These are phyloP conservation scores for Bothriochloa decipiens DNA, from an alignment of 176 grass and related monocot species.

Conservation along the genomic window DNA sequence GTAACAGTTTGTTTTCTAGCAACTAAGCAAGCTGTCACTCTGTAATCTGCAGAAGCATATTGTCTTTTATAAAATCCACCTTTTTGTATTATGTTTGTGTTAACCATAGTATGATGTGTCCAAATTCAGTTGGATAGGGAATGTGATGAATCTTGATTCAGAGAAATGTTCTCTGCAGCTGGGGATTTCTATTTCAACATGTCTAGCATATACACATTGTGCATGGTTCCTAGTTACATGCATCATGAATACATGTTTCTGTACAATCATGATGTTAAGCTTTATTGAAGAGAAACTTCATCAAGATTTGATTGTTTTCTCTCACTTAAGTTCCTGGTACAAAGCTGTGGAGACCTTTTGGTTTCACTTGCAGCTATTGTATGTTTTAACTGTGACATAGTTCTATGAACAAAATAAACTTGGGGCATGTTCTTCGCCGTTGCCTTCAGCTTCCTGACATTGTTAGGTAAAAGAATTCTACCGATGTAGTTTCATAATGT, in stretches of 20 bases:
- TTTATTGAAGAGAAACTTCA: conserved; percentile 30
- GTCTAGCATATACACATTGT: conserved; percentile 13
- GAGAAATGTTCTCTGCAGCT: conserved; percentile 12
- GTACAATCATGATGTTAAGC: conserved; percentile 19
- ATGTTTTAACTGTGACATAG: conserved; percentile 31
- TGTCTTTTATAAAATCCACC: conserved; percentile 4
- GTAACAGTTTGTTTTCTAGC: conserved; percentile 33
- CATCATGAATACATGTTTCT: conserved; percentile 24
- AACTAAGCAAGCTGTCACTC: conserved; percentile 12
- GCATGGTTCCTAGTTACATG: conserved; percentile 34
- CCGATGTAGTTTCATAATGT: not conserved
- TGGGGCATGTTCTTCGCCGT: conserved; percentile 1
- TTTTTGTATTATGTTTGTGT: not conserved
- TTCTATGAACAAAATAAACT: conserved; percentile 46
- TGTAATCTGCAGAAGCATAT: not conserved
- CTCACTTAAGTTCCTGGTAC: conserved; percentile 32
- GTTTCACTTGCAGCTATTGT: conserved; percentile 27
- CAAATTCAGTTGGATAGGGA: not conserved
- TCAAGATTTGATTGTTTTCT: conserved; percentile 19
- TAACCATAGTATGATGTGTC: conserved; percentile 11
- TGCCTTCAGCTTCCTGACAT: conserved; percentile 31
- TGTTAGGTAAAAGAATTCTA: conserved; percentile 35
- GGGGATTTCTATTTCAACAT: conserved; percentile 21
- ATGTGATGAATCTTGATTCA: not conserved
- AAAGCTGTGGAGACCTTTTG: conserved; percentile 28